Evolutionary conservation across 1,284 basidiomycete species (phyloP), one percentile per base, ranked within the genome.

Genomic region (Sporisorium graminicola): DNA sequence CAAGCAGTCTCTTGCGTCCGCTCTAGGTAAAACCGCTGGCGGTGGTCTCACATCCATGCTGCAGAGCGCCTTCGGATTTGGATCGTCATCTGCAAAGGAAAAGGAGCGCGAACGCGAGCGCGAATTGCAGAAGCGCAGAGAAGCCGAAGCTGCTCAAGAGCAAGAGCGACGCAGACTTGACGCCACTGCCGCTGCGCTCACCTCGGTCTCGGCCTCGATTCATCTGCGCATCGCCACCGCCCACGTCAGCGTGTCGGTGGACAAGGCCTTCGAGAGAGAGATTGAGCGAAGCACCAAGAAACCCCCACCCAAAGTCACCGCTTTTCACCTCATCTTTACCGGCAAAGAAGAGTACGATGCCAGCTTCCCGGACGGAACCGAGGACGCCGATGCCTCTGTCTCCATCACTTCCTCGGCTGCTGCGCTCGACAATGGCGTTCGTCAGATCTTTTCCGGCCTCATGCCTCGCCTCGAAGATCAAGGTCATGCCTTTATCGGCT

Each of bases 201-300:
- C 70, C 13, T 69, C 70, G 0, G 72, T 76, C 14, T 73, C 89
- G 35, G 90, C 91, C 1, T 90, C 88, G 58, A 91, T 98, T 22
- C 89, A 91, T 18, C 88, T 98, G 40, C 91, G 92, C 1, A 91
- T 96, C 33, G 95, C 93, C 80, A 91, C 92, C 26, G 94, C 93
- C 0, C 90, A 93, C 51, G 89, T 96, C 43, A 89, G 89, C 64
- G 92, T 97, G 22, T 89, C 88, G 20, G 87, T 95, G 3, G 91
- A 92, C 68, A 88, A 90, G 69, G 91, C 92, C 69, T 90, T 95
- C 73, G 89, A 90, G 0, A 86, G 89, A 2, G 96, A 98, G 85
- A 88, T 99, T 35, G 90, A 94, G 78, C 89, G 96, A 55, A 94
- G 94, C 10, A 99, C 95, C 0, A 98, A 98, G 89, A 99, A 99